Evolutionary conservation across 208 protist species (phyloP), one percentile per base, ranked within the genome.

Genomic region (Acanthamoeba lugdunensis): DNA sequence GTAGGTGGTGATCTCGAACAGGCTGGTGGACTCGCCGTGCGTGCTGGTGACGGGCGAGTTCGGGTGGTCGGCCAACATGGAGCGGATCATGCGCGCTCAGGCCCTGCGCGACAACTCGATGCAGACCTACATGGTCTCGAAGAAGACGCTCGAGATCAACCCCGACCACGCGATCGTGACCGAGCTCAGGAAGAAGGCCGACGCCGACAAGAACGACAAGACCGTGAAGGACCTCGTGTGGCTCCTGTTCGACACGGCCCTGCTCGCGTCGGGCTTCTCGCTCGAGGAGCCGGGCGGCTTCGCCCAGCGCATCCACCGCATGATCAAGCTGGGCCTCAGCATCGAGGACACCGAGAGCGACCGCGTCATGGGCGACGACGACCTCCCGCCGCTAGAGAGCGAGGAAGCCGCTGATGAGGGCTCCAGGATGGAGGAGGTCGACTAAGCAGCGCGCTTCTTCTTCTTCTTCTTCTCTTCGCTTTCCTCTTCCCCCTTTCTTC

Each of bases 71-170:
- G 99, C 99, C 94, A 99, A 99, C 97, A 99, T 99, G 98, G 98
- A 99, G 97, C 96, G 99, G 95, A 99, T 99, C 97, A 99, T 99
- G 99, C 99, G 99, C 96, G 98, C 98, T 93, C 99, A 99, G 97
- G 98, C 99, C 13, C 97, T 99, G 21, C 97, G 98, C 95, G 98
- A 99, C 95, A 97, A 96, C 48, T 97, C 97, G 93, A 99, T 99
- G 98, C 97, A 97, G 9, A 96, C 96, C 69, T 99, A 99, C 97
- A 99, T 99, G 98, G 96, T 97, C 48, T 98, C 97, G 33, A 99
- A 99, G 97, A 99, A 99, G 97, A 99, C 98, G 48, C 96, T 99
- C 93, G 99, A 99, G 97, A 97, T 99, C 96, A 99, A 99, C 97
- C 98, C 98, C 41, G 94, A 97, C 56, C 98, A 99, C 97, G 48